Base-by-base conservation (phyloP, 768 basidiomycete genomes). In the Mrakia gelida region DNA sequence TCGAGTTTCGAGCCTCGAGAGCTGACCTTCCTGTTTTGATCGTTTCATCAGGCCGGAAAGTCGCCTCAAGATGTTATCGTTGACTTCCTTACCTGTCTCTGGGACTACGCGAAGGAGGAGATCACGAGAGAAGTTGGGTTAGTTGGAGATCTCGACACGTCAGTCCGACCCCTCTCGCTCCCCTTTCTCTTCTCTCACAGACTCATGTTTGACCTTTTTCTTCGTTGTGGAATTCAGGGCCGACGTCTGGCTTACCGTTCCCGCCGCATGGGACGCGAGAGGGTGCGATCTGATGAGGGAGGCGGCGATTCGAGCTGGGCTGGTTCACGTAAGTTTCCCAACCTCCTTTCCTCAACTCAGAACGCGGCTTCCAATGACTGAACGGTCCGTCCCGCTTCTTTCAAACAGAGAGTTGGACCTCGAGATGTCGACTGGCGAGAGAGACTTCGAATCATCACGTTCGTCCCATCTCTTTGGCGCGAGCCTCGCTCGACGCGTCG, bases 191-290 rank as follows among this genome's bases (percentile, higher is more conserved):
- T 43, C 6, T 5, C 41, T 43, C 41, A 43, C 41, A 43, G 41
- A 43, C 41, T 43, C 6, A 43, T 11, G 6, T 43, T 43, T 11
- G 5, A 5, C 8, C 45, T 15, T 49, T 32, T 8, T 16, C 8
- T 49, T 41, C 34, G n/a, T 16, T n/a, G 16, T 56, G n/a, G 52
- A 30, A 8, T 34, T 28, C 30, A 32, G 90, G 59, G 93, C 92
- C 76, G 91, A 93, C 81, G 92, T 94, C 8, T 91, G 91, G 87
- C 85, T 95, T 76, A 94, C 92, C 3, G 93, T 94, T 6, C 93
- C 93, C 75, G 93, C 93, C 21, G 93, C 93, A 28, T 95, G 93
- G 93, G 93, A 95, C 82, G 92, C 91, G 1, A 90, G 87, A 80
- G 93, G 92, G 0, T 93, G 91, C 81, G 90, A 91, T 78, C 88